These are phyloP conservation scores for Cystofilobasidium macerans DNA, from an alignment of 768 basidiomycete genomes.

Conservation along the genomic window DNA sequence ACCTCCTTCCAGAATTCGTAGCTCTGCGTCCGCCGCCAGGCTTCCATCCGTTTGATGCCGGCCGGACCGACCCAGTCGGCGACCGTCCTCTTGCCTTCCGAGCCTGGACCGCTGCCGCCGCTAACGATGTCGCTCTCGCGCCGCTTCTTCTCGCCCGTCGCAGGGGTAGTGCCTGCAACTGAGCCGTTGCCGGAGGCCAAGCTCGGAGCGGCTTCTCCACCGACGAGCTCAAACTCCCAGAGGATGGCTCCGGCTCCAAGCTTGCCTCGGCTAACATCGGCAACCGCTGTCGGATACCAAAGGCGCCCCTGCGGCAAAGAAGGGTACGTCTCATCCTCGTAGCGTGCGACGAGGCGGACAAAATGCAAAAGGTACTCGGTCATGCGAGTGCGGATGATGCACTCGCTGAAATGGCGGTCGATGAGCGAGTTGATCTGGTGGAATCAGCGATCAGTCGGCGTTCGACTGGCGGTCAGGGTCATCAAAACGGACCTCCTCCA, in stretches of 20 bases:
- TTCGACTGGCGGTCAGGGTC: not conserved
- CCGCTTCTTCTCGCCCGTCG: conserved; percentile 1
- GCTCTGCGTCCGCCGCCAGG: conserved; percentile 73
- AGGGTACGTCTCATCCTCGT: conserved; percentile 62
- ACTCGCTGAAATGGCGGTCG: conserved; percentile 82
- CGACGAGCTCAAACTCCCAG: conserved; percentile 45
- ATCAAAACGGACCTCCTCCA: conserved; percentile 10
- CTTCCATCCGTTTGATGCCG: conserved; percentile 63
- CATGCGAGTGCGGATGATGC: conserved; percentile 74
- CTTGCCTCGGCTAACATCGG: conserved; percentile 33
- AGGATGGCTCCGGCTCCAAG: conserved; percentile 40
- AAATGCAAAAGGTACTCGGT: conserved; percentile 81
- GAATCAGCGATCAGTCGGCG: not conserved
- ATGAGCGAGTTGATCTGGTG: conserved; percentile 70
- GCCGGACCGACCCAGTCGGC: conserved; percentile 11
- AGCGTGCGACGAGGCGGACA: conserved; percentile 75
- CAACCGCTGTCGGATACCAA: conserved; percentile 55
- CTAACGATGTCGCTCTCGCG: conserved; percentile 11
- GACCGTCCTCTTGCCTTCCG: conserved; percentile 12
- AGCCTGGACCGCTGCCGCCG: not conserved
- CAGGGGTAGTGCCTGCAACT: no score
- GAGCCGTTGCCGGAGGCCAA: conserved; percentile 36
- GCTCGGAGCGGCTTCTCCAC: not conserved
- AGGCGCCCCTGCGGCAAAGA: conserved; percentile 49
- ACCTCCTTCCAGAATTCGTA: conserved; percentile 67